Evolutionary conservation across 108 stramenopile species (phyloP).

Genomic region (Skeletonema marinoi): DNA sequence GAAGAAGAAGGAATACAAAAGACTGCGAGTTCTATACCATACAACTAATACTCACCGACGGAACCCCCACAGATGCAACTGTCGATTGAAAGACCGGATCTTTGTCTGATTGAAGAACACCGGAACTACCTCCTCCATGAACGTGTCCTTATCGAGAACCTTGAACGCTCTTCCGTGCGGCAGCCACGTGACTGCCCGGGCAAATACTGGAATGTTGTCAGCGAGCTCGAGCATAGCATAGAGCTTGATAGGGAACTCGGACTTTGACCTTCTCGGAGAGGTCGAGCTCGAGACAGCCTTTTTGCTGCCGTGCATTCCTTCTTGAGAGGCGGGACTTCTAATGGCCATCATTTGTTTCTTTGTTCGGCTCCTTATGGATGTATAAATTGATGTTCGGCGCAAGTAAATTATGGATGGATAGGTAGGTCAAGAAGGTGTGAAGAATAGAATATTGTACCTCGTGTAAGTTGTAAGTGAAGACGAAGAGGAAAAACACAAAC

Average conservation of each 20-base stretch:
- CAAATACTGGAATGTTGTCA: not conserved
- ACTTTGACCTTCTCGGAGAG: not conserved
- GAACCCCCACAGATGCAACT: conserved; percentile 18
- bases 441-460: too few relatives aligned
- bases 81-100: conserved; percentile 26
- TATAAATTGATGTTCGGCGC: too few relatives aligned
- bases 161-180: conserved; percentile 67
- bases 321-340: too few relatives aligned
- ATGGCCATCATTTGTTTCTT: not conserved
- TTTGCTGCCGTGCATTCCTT: too few relatives aligned
- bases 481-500: too few relatives aligned
- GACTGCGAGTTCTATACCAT: not conserved
- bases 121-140: conserved; percentile 58
- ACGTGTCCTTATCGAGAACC: conserved; percentile 49
- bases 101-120: conserved; percentile 55
- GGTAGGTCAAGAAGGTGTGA: too few relatives aligned
- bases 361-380: too few relatives aligned
- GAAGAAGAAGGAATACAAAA: not conserved
- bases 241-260: conserved; percentile 9
- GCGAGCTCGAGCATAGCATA: not conserved
- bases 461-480: too few relatives aligned
- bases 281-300: not conserved
- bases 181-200: conserved; percentile 33
- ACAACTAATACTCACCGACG: not conserved
- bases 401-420: too few relatives aligned